These are phyloP conservation scores for Fusarium veterinarium DNA, from an alignment of 2,329 filamentous ascomycete genomes.

Conservation along the genomic window DNA sequence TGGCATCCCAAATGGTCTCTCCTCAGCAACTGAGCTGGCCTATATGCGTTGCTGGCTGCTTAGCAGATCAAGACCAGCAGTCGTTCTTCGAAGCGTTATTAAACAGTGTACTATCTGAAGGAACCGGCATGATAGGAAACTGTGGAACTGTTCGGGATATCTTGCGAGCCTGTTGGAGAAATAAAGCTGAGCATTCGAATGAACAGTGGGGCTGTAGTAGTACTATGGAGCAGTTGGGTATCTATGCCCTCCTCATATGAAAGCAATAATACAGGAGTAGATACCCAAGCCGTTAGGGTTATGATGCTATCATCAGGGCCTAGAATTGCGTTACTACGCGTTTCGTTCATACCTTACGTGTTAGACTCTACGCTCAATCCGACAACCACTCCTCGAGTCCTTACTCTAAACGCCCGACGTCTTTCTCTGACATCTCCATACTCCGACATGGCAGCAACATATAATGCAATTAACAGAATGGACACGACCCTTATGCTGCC, in stretches of 20 bases:
- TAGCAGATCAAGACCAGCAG: background rate
- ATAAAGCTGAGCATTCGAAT: accelerated
- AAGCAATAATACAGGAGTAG: too few species aligned
- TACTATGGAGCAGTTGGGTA: background rate
- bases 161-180: background rate
- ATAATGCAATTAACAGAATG: too few species aligned
- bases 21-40: slow-evolving; percentile 3
- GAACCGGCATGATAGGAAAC: background rate
- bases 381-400: too few species aligned
- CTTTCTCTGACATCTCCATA: too few species aligned
- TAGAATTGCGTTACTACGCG: too few species aligned
- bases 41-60: background rate
- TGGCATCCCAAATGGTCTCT: background rate
- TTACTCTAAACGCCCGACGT: too few species aligned
- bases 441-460: too few species aligned
- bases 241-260: background rate
- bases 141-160: background rate
- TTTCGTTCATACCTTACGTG: too few species aligned
- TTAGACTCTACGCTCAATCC: too few species aligned
- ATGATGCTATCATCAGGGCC: accelerated
- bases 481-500: too few species aligned
- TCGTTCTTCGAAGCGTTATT: background rate
- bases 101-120: accelerated
- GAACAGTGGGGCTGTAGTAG: background rate
- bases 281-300: too few species aligned